Evolutionary conservation across 139 green algal genomes (phyloP).

Genomic region (Marvania coccoides): DNA sequence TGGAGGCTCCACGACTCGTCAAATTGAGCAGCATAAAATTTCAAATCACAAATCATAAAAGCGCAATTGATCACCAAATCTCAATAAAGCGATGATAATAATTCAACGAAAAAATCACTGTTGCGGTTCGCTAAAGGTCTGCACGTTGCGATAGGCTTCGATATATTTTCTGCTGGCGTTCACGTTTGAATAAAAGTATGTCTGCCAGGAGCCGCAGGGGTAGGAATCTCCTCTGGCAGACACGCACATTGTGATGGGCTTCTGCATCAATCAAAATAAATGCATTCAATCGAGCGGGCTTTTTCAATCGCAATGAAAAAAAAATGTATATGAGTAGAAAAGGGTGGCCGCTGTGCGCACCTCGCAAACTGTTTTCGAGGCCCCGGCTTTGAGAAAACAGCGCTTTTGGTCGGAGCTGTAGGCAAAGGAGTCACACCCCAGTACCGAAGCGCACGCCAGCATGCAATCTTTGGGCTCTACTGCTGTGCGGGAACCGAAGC

Average conservation of each 20-base stretch:
- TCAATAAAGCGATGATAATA: no score
- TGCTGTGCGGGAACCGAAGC: slow-evolving; percentile 12
- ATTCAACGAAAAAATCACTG: no score
- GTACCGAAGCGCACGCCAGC: slow-evolving; percentile 27
- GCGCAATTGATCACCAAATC: no score
- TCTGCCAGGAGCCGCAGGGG: slow-evolving; percentile 41
- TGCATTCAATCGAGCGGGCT: no score
- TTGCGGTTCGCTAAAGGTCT: no score
- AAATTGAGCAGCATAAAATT: no score
- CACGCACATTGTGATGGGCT: slow-evolving; percentile 2
- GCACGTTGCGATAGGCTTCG: neutral
- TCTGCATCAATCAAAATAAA: no score
- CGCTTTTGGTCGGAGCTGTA: slow-evolving; percentile 27
- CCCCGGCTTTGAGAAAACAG: slow-evolving; percentile 30
- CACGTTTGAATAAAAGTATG: slow-evolving; percentile 25
- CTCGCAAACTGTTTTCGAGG: slow-evolving; percentile 1
- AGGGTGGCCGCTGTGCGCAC: neutral
- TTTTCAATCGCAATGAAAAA: neutral
- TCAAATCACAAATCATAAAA: no score
- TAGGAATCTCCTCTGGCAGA: slow-evolving; percentile 17
- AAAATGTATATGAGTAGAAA: neutral
- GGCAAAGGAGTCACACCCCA: slow-evolving; percentile 29
- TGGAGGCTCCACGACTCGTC: no score
- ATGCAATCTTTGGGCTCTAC: slow-evolving; percentile 26
- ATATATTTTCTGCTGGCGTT: neutral